Percentiles rank a stretch among this genome's conserved stretches.
Evolutionary conservation across 768 basidiomycete species (phyloP).

Genomic region (Roridomyces roridus): DNA sequence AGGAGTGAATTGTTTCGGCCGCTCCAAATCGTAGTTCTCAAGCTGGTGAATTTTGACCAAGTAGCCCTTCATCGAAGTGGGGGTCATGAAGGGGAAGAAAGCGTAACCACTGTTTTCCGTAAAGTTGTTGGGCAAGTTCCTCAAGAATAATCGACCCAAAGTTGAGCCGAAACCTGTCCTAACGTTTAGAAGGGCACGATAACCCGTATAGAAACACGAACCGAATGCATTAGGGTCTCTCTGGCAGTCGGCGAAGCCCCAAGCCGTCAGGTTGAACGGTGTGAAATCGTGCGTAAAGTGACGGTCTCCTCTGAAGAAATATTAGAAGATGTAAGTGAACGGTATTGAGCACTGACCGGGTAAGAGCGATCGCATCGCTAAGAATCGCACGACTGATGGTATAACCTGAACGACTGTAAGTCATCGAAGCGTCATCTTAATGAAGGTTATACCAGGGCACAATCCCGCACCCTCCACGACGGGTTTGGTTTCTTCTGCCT

Average conservation of each 20-base stretch:
- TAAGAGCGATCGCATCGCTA: constrained; percentile 85
- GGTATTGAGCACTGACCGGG: constrained; percentile 43
- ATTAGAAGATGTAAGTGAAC: no score
- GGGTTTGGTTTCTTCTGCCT: constrained; percentile 80
- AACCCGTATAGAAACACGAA: constrained; percentile 36
- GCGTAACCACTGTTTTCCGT: constrained; percentile 75
- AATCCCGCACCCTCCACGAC: constrained; percentile 81
- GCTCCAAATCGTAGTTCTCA: constrained; percentile 59
- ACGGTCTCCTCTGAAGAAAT: constrained; percentile 60
- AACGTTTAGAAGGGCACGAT: neutral
- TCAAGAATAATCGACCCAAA: constrained; percentile 75
- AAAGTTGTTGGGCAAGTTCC: constrained; percentile 74
- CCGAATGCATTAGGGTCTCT: constrained; percentile 73
- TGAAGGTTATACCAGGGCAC: constrained; percentile 66
- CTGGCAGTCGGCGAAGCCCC: constrained; percentile 87
- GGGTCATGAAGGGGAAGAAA: constrained; percentile 91
- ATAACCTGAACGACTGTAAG: constrained; percentile 53
- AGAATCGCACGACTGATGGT: constrained; percentile 88
- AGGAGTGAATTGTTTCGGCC: constrained; percentile 45
- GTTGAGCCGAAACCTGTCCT: constrained; percentile 69
- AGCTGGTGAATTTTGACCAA: constrained; percentile 60
- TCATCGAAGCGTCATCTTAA: neutral
- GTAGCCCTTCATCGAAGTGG: constrained; percentile 65
- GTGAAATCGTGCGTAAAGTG: constrained; percentile 86
- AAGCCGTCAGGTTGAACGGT: constrained; percentile 78